A percentile compares a stretch with the other conserved stretches of the same genome.
These are phyloP conservation scores for Plasmopara viticola DNA, from an alignment of 352 stramenopile species.

Conservation along the genomic window DNA sequence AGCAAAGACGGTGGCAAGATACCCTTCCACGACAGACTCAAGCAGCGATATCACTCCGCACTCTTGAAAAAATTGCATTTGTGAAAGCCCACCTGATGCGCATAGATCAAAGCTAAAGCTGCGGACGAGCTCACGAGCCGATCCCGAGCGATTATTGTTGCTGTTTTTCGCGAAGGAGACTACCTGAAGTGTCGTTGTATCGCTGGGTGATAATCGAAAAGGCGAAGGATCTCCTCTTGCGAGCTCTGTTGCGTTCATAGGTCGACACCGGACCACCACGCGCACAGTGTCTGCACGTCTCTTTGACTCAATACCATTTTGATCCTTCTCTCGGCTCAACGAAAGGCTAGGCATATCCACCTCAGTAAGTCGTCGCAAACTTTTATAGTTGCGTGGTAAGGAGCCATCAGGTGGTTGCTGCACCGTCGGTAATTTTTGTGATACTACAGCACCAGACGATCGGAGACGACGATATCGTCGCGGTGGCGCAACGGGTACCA, in stretches of 20 bases:
- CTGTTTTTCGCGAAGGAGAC: conserved; percentile 32
- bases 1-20: conserved; percentile 61
- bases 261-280: conserved; percentile 57
- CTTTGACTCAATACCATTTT: neutral
- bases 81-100: conserved; percentile 50
- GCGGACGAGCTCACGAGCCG: conserved; percentile 53
- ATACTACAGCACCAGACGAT: conserved; percentile 7
- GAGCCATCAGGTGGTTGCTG: conserved; percentile 6
- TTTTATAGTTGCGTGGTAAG: conserved; percentile 4
- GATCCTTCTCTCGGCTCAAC: conserved; percentile 4
- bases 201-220: conserved; percentile 48
- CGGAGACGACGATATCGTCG: conserved; percentile 13
- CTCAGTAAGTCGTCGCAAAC: conserved; percentile 6
- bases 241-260: conserved; percentile 48
- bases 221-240: conserved; percentile 40
- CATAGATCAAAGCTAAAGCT: conserved; percentile 77
- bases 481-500: conserved; percentile 12
- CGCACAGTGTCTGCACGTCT: conserved; percentile 31
- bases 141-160: conserved; percentile 5
- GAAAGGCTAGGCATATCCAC: conserved; percentile 2
- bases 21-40: conserved; percentile 62
- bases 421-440: conserved; percentile 4
- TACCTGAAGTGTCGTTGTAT: conserved; percentile 45
- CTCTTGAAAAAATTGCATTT: conserved; percentile 55
- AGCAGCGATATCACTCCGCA: conserved; percentile 55